These are phyloP conservation scores for Cytidiella melzeri DNA, from an alignment of 768 basidiomycete genomes.

Conservation along the genomic window DNA sequence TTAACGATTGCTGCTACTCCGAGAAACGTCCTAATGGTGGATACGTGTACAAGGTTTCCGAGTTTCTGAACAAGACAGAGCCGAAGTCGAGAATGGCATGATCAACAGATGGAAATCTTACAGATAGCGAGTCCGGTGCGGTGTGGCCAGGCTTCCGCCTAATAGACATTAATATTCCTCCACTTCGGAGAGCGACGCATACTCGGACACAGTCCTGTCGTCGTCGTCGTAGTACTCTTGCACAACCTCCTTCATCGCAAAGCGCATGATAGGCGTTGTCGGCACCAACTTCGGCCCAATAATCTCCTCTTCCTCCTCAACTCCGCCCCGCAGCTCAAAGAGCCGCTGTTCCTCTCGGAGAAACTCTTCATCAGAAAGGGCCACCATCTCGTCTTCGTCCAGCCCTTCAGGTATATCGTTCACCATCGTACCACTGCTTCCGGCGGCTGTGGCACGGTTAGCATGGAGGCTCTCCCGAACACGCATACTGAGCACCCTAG, in stretches of 20 bases:
- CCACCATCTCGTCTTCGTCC: constrained; percentile 43
- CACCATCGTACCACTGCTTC: constrained; percentile 37
- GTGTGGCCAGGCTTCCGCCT: too few species aligned
- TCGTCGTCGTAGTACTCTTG: constrained; percentile 79
- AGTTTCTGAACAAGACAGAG: too few species aligned
- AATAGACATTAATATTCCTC: constrained; percentile 72
- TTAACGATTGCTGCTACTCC: too few species aligned
- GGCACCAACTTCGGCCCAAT: constrained; percentile 75
- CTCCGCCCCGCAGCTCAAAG: constrained; percentile 42
- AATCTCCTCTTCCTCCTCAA: constrained; percentile 41
- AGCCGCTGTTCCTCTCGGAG: constrained; percentile 37
- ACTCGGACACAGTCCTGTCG: constrained; percentile 67
- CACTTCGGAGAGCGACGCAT: constrained; percentile 74
- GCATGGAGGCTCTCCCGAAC: constrained; percentile 18
- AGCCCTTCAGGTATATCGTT: constrained; percentile 27
- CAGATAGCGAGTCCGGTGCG: too few species aligned
- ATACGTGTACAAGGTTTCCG: too few species aligned
- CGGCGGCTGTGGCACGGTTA: constrained; percentile 12
- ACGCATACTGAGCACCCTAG: constrained; percentile 18
- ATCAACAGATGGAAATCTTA: too few species aligned
- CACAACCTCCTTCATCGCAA: constrained; percentile 79
- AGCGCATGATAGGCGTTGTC: constrained; percentile 75
- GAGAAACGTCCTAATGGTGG: too few species aligned
- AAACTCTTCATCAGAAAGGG: constrained; percentile 39
- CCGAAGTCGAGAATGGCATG: too few species aligned